Evolutionary conservation across 2,329 filamentous ascomycete genomes (phyloP).

Genomic region (Epichloe coenophiala): DNA sequence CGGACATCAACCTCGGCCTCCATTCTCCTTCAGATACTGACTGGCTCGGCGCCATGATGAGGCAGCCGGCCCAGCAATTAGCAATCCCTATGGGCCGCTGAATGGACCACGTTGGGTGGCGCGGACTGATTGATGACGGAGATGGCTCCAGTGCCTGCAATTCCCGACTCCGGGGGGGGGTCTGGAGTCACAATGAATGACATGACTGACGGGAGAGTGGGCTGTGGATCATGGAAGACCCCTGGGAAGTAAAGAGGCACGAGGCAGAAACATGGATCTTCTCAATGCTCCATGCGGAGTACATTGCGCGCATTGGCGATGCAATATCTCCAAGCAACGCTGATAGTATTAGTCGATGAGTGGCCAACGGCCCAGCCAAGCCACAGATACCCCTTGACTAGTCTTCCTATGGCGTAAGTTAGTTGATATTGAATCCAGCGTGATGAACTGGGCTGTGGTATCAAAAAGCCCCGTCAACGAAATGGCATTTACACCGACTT

Average conservation of each 20-base stretch:
- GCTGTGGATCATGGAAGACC: not conserved
- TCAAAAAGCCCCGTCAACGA: slow-evolving; percentile 1
- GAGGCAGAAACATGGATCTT: not conserved
- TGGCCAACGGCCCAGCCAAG: no score
- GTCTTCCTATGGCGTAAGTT: not conserved
- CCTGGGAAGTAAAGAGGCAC: not conserved
- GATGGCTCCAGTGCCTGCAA: not conserved
- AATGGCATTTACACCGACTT: not conserved
- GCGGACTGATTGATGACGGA: not conserved
- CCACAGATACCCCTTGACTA: not conserved
- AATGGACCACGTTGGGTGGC: not conserved
- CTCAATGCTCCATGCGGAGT: not conserved
- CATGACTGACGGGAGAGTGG: not conserved
- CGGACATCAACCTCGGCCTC: not conserved
- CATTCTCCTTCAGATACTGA: not conserved
- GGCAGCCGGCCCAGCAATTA: not conserved
- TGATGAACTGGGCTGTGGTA: not conserved
- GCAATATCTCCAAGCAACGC: no score
- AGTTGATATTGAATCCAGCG: not conserved
- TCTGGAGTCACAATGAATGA: not conserved
- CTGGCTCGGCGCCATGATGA: not conserved
- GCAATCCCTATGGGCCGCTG: not conserved
- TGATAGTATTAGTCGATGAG: no score
- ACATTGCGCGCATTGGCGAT: not conserved
- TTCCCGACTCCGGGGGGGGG: not conserved